Evolutionary conservation across 208 protist genomes (phyloP).

Genomic region (Kentomonas sorsogonicus): DNA sequence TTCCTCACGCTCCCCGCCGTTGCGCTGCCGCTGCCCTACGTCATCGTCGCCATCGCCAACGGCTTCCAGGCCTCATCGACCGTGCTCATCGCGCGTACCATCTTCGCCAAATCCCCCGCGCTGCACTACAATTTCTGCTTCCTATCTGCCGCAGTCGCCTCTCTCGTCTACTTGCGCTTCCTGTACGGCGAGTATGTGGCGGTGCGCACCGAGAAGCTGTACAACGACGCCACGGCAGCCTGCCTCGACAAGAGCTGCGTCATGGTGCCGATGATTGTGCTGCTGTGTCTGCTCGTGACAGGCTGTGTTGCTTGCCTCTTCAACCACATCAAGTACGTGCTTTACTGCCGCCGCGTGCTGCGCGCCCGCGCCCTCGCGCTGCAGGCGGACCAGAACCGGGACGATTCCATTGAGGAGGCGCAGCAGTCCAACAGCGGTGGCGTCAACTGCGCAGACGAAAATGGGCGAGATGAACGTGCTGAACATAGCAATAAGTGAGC

Average conservation of each 20-base stretch:
- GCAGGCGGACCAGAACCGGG: constrained; percentile 5
- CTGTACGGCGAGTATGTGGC: constrained; percentile 36
- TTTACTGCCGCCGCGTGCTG: constrained; percentile 17
- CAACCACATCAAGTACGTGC: constrained; percentile 14
- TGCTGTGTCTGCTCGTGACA: constrained; percentile 12
- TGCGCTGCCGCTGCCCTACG: constrained; percentile 21
- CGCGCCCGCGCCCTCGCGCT: constrained; percentile 16
- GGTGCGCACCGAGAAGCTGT: constrained; percentile 15
- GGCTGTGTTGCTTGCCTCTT: constrained; percentile 11
- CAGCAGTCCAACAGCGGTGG: neutral
- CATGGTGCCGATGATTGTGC: constrained; percentile 12
- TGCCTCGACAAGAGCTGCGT: constrained; percentile 18
- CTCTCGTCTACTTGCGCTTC: constrained; percentile 26
- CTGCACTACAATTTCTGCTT: constrained; percentile 40
- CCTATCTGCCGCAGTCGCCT: constrained; percentile 17
- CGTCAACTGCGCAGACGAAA: neutral
- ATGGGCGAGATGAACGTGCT: neutral
- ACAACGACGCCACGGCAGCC: constrained; percentile 11
- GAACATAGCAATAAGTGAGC: neutral
- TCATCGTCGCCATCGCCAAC: constrained; percentile 25
- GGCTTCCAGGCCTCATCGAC: constrained; percentile 25
- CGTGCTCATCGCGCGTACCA: constrained; percentile 33
- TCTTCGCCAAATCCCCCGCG: constrained; percentile 32
- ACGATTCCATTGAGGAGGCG: neutral
- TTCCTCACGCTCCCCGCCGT: constrained; percentile 14